Conservation (phyloP, 129 eudicot genomes). For the Pseudognaphalium luteoalbum region DNA sequence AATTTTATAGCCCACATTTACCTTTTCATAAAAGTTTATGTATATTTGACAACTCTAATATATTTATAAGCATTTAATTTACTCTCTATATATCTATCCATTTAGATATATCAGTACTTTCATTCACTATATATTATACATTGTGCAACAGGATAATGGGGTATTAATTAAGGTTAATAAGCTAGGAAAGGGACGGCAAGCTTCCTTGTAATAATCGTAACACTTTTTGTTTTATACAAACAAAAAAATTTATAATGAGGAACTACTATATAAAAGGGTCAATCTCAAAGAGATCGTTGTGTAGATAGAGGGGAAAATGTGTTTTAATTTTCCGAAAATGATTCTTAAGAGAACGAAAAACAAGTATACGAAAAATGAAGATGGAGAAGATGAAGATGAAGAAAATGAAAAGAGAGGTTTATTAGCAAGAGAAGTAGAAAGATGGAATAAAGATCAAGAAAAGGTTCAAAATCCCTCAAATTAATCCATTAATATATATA, state of each 20-base stretch:
- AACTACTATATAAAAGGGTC: neutral
- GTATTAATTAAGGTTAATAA: neutral
- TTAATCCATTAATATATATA: neutral
- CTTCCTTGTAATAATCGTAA: conserved; percentile 20
- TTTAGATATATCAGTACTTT: too few relatives aligned
- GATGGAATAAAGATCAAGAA: conserved; percentile 34
- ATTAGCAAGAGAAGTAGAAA: conserved; percentile 32
- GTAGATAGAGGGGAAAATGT: conserved; percentile 9
- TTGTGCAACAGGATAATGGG: too few relatives aligned
- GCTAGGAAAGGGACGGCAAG: conserved; percentile 10
- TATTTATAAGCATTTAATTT: too few relatives aligned
- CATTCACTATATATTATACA: too few relatives aligned
- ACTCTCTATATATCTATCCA: too few relatives aligned
- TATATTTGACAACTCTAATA: too few relatives aligned
- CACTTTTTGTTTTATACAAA: conserved; percentile 3
- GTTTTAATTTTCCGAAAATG: conserved; percentile 12
- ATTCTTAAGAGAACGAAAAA: neutral
- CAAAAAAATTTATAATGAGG: neutral
- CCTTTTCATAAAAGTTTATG: too few relatives aligned
- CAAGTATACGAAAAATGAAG: conserved; percentile 5
- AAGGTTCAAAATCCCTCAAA: neutral
- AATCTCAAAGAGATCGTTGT: neutral
- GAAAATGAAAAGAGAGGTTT: conserved; percentile 28
- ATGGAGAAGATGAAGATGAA: conserved; percentile 4
- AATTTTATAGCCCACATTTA: too few relatives aligned